These are phyloP conservation scores for Eremothecium cymbalariae DNA, from an alignment of 1,139 yeast species.

Conservation along the genomic window DNA sequence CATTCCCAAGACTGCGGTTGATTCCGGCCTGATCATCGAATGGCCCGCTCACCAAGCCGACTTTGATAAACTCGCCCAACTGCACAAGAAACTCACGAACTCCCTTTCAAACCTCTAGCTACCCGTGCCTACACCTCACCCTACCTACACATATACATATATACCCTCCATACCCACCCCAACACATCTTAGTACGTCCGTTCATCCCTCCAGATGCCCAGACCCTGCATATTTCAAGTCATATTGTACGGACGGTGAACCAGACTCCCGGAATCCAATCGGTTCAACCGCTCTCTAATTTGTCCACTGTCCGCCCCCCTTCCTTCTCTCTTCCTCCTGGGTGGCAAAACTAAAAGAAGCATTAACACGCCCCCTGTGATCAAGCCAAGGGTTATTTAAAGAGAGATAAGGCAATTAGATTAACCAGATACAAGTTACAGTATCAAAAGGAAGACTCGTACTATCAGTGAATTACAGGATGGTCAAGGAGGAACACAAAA, in stretches of 20 bases:
- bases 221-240: too few relatives aligned
- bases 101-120: slow-evolving; percentile 36
- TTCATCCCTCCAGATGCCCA: too few relatives aligned
- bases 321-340: too few relatives aligned
- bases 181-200: too few relatives aligned
- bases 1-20: slow-evolving; percentile 71
- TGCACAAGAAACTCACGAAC: slow-evolving; percentile 54
- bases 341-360: slow-evolving; percentile 4
- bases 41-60: slow-evolving; percentile 87
- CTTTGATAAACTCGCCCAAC: slow-evolving; percentile 56
- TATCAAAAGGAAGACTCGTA: too few relatives aligned
- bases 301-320: neutral
- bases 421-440: neutral
- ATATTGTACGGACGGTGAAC: too few relatives aligned
- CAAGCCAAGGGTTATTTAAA: neutral
- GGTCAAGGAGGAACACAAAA: slow-evolving; percentile 24
- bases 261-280: too few relatives aligned
- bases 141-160: neutral
- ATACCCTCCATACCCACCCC: too few relatives aligned
- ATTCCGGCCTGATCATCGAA: slow-evolving; percentile 72
- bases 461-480: slow-evolving; percentile 31
- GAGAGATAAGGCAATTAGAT: neutral
- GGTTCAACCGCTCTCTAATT: neutral
- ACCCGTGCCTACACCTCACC: slow-evolving; percentile 18
- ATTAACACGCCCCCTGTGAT: too few relatives aligned